Percentiles rank a stretch among this genome's conserved stretches.
Conservation (phyloP, 306 rosid genomes). For the Morella rubra region DNA sequence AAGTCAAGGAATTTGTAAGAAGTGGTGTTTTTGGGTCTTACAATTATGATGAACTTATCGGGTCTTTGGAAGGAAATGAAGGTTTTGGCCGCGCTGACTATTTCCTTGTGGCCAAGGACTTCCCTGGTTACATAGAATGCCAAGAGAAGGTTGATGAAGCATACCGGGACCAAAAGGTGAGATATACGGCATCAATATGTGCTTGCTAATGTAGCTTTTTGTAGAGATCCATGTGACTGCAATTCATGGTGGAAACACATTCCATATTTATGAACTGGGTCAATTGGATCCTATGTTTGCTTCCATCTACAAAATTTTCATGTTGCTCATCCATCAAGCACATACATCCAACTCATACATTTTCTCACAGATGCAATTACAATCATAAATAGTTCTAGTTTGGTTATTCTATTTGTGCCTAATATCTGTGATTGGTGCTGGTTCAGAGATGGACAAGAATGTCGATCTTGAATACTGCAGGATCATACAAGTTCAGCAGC, state of each 20-base stretch:
- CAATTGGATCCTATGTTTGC: not conserved
- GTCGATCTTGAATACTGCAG: constrained; percentile 96
- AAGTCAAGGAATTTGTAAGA: constrained; percentile 73
- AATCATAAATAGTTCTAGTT: not conserved
- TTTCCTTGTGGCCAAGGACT: constrained; percentile 97
- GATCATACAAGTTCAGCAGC: constrained; percentile 95
- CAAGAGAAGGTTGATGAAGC: constrained; percentile 90
- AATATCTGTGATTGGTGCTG: constrained; percentile 27
- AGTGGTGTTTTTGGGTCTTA: constrained; percentile 82
- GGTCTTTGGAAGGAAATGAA: constrained; percentile 90
- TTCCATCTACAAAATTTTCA: not conserved
- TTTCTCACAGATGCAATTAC: constrained; percentile 3
- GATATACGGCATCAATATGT: constrained; percentile 12
- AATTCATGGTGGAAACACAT: constrained; percentile 19
- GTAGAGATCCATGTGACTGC: not conserved
- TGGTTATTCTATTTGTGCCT: constrained; percentile 23
- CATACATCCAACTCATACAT: not conserved
- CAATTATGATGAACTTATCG: constrained; percentile 75
- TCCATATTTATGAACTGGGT: constrained; percentile 23
- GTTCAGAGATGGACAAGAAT: constrained; percentile 88
- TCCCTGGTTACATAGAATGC: constrained; percentile 94
- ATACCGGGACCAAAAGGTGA: constrained; percentile 72
- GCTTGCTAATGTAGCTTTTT: constrained; percentile 13
- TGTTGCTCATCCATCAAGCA: constrained; percentile 15
- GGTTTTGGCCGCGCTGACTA: constrained; percentile 94